These are phyloP conservation scores for Asterochloris sp. DNA, from an alignment of 139 green algal species.

Conservation along the genomic window DNA sequence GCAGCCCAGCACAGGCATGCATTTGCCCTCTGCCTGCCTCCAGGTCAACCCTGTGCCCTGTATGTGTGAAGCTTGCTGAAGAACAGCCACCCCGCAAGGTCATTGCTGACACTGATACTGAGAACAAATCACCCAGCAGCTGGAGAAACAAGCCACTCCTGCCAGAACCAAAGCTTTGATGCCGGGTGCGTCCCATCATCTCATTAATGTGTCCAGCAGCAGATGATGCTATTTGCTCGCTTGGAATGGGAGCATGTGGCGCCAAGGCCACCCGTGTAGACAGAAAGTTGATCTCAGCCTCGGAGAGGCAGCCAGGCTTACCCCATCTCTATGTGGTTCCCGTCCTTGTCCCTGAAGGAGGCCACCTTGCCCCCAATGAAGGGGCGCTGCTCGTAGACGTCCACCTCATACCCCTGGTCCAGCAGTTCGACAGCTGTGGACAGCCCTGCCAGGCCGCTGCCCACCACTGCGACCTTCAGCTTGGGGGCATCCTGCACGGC, in stretches of 20 bases:
- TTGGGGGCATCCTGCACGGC: conserved; percentile 20
- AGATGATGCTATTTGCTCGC: too few species aligned
- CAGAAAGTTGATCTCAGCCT: neutral
- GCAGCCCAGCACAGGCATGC: too few species aligned
- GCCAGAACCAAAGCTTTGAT: too few species aligned
- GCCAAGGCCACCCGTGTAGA: neutral
- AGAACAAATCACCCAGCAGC: too few species aligned
- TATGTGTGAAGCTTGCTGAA: too few species aligned
- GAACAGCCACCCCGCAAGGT: too few species aligned
- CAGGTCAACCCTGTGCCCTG: too few species aligned
- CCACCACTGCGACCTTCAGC: conserved; percentile 80
- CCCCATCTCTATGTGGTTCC: conserved; percentile 98
- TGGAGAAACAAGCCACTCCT: too few species aligned
- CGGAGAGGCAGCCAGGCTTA: neutral
- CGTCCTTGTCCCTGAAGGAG: conserved; percentile 88
- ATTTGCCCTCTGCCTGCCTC: too few species aligned
- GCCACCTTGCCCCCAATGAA: conserved; percentile 96
- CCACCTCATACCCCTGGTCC: conserved; percentile 81
- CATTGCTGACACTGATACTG: too few species aligned
- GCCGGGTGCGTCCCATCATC: too few species aligned
- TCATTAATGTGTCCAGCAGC: too few species aligned
- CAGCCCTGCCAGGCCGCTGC: conserved; percentile 81
- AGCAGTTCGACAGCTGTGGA: conserved; percentile 95
- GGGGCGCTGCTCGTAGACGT: conserved; percentile 88
- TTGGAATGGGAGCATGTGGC: neutral